Evolutionary conservation across 306 rosid species (phyloP), one percentile per base, ranked within the genome.

Genomic region (Castanea sativa): DNA sequence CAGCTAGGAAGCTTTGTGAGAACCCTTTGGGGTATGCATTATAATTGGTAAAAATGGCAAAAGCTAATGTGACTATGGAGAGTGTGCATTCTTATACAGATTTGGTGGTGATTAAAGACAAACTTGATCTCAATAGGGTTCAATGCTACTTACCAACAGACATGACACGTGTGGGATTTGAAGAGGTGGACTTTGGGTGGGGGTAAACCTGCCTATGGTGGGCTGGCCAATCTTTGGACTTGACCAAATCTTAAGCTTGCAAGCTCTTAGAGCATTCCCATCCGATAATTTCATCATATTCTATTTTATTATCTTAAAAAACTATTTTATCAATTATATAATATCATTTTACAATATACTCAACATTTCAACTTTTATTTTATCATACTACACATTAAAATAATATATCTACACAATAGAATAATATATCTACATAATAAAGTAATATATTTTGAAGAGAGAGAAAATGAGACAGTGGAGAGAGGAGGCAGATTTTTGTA

Each of bases 151-250:
- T 87, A 0, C 88, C 90, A 19, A 84, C 97, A 0, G 94, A 92
- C 18, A 76, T 89, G 80, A 89, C 87, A 0, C 88, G 85, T 5
- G 86, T 83, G 0, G 93, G 94, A 14, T 87, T 89, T 0, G 81
- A 74, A 14, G 86, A 87, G 0, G 87, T 89, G 32, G 90, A 92
- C 52, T 82, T 86, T 3, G 96, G 96, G 29, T 91, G 96, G 96
- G 96, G 96, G 96, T 0, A 78, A 81, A 53, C 75, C 96, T 0
- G 79, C 23, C 0, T 91, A 86, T 21, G 91, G 90, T 29, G 96
- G 96, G 1, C 86, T 0, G 92, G 89, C 23, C 23, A 23, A 23
- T 23, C 23, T 23, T 23, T 23, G 23, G 23, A 23, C 23, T 23
- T 23, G 23, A 6, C 83, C 90, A 4, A 82, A 84, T 1, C 90